These are phyloP conservation scores for Aspergillus neotritici DNA, from an alignment of 2,329 filamentous ascomycete genomes.

Conservation along the genomic window DNA sequence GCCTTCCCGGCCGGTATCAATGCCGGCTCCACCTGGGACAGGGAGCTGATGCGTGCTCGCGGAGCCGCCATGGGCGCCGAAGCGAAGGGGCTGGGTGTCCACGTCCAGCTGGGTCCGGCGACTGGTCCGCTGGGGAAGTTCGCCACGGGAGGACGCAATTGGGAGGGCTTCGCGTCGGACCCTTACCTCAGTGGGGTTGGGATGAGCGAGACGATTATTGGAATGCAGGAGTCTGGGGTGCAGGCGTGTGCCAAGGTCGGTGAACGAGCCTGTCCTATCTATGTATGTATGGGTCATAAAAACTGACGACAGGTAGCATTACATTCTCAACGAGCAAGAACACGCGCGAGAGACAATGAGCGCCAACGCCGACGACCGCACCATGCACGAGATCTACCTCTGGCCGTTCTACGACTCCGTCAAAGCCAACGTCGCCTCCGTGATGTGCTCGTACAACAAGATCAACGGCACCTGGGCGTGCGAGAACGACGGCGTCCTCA, in stretches of 20 bases:
- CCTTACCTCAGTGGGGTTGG: constrained; percentile 38
- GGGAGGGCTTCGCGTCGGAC: constrained; percentile 40
- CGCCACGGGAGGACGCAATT: constrained; percentile 39
- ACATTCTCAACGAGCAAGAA: constrained; percentile 64
- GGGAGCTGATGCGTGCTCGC: constrained; percentile 47
- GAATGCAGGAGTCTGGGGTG: constrained; percentile 42
- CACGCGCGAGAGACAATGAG: constrained; percentile 24
- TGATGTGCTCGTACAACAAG: constrained; percentile 52
- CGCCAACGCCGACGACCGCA: constrained; percentile 63
- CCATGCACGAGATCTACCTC: constrained; percentile 68
- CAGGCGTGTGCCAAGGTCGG: constrained; percentile 23
- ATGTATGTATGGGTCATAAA: constrained; percentile 38
- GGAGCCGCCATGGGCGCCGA: constrained; percentile 53
- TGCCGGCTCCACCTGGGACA: constrained; percentile 49
- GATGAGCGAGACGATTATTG: constrained; percentile 36
- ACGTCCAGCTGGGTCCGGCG: constrained; percentile 38
- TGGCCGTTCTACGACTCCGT: constrained; percentile 75
- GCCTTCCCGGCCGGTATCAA: constrained; percentile 41
- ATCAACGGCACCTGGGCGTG: constrained; percentile 76
- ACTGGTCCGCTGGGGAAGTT: constrained; percentile 39
- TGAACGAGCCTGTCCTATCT: neutral
- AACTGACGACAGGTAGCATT: constrained; percentile 52
- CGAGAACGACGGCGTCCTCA: constrained; percentile 71
- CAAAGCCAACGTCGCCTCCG: constrained; percentile 54
- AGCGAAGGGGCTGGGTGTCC: constrained; percentile 25